Evolutionary conservation across 176 grass and related monocot genomes (phyloP).

Genomic region (Panicum miliaceum): DNA sequence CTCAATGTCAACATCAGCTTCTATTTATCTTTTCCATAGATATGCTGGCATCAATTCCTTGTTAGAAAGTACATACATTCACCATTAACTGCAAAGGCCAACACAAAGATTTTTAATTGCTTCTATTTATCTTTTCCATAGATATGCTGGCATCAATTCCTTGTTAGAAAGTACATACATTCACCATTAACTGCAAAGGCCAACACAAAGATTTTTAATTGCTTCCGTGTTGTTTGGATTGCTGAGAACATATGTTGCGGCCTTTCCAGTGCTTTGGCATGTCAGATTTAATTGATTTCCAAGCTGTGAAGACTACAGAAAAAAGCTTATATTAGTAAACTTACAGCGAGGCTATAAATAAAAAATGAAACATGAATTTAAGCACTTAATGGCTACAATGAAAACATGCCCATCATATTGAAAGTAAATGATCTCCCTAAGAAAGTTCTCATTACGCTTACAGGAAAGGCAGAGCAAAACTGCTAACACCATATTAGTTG

Average conservation of each 20-base stretch:
- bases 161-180: conserved; percentile 44
- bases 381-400: conserved; percentile 5
- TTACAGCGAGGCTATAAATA: neutral
- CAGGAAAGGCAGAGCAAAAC: neutral
- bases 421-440: conserved; percentile 17
- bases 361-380: conserved; percentile 9
- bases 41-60: conserved; percentile 13
- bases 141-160: conserved; percentile 12
- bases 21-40: conserved; percentile 41
- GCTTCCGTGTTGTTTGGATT: conserved; percentile 53
- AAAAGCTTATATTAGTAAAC: conserved; percentile 30
- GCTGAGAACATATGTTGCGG: conserved; percentile 52
- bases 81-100: conserved; percentile 70
- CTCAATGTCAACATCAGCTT: conserved; percentile 25
- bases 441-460: neutral
- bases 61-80: conserved; percentile 44
- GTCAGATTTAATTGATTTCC: conserved; percentile 74
- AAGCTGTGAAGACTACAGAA: conserved; percentile 59
- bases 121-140: conserved; percentile 45
- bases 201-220: conserved; percentile 64
- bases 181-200: conserved; percentile 71
- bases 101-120: conserved; percentile 67
- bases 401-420: neutral
- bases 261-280: conserved; percentile 66
- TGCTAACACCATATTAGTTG: neutral